Evolutionary conservation across 2,329 filamentous ascomycete genomes (phyloP), one percentile per base, ranked within the genome.

Genomic region (Nannizzia gypsea): DNA sequence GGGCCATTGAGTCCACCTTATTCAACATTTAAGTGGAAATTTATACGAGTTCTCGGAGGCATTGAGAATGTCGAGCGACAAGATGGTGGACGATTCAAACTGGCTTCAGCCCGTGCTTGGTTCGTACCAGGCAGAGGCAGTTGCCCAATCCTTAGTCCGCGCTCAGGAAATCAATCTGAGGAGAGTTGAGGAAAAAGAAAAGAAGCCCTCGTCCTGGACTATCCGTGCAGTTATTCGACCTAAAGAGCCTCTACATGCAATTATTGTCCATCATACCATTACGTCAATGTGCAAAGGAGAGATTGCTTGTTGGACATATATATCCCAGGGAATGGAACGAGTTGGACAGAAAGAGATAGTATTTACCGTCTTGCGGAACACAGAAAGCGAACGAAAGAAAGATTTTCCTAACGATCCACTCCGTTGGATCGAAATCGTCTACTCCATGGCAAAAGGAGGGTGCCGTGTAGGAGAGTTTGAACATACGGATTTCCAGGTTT

Each of bases 221-320:
- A 20, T 62, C 20, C 56, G 50, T n/a, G 24, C 34, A 8, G 34
- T 24, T 2, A 56, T 62, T 17, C 36, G 44, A 9, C 61, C 59
- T 20, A 42, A 62, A 17, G 54, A 48, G 9, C 42, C 34, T 2
- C 42, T 62, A 9, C 38, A 60, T 42, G 61, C 36, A 2, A 9
- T 60, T 24, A 48, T 62, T 20, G 60, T 48, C 24, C 28, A 58
- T 24, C 61, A 62, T 58, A 60, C 31, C n/a, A 55, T 62, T 15
- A 24, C 46, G 31, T 58, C 61, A 13, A 57, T 36, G 40, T 22
- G 60, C n/a, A 58, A 56, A 5, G 61, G 59, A n/a, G 55, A 60
- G 15, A 28, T 62, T 15, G 24, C 60, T 28, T 62, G 61, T 20
- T 62, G 61, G 61, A 62, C 61, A 36, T 62, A 56, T 48, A 62